phyloP scores from a whole-genome alignment of 176 grass and related monocot genomes.

The Carex scoparia region DNA sequence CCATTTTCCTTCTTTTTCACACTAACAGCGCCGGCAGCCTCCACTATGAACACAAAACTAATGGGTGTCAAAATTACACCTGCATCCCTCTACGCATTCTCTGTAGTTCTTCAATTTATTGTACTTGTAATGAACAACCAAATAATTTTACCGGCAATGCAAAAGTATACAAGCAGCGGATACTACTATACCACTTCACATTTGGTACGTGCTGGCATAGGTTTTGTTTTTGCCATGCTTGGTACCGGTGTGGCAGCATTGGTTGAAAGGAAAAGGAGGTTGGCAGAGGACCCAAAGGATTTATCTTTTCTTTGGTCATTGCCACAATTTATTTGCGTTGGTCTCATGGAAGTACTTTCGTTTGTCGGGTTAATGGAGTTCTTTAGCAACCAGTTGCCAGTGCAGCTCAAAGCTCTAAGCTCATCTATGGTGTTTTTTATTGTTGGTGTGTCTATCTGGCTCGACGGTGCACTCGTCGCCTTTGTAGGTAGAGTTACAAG shows the following conservation, averaged over 20 bases:
- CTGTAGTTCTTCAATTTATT: constrained; percentile 52
- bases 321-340: constrained; percentile 48
- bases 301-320: constrained; percentile 55
- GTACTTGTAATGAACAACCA: constrained; percentile 37
- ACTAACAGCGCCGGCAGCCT: constrained; percentile 51
- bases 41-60: constrained; percentile 43
- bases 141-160: constrained; percentile 19
- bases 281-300: constrained; percentile 13
- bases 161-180: constrained; percentile 29
- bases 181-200: constrained; percentile 36
- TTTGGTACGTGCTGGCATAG: constrained; percentile 32
- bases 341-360: constrained; percentile 45
- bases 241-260: constrained; percentile 37
- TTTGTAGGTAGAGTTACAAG: constrained; percentile 37
- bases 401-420: constrained; percentile 54
- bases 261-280: constrained; percentile 47
- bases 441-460: constrained; percentile 32
- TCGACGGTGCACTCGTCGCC: constrained; percentile 36
- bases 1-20: constrained; percentile 47
- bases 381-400: constrained; percentile 52
- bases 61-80: constrained; percentile 32
- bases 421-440: constrained; percentile 52
- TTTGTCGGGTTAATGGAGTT: constrained; percentile 60
- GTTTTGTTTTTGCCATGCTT: constrained; percentile 29
- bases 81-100: constrained; percentile 57